These are phyloP conservation scores for Phytophthora macrochlamydospora DNA, from an alignment of 352 stramenopile species.

Conservation along the genomic window DNA sequence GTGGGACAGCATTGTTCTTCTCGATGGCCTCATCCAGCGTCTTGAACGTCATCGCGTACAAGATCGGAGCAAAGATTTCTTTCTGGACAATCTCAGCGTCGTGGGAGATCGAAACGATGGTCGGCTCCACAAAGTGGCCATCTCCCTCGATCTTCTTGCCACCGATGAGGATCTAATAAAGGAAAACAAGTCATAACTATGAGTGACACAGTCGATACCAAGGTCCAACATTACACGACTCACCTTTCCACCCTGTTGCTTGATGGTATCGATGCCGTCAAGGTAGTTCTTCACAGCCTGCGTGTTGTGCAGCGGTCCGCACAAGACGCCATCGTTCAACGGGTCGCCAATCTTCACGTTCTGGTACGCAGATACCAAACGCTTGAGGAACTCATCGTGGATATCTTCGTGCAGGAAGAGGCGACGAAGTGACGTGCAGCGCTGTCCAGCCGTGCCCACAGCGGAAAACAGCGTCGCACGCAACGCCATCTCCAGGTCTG, in stretches of 20 bases:
- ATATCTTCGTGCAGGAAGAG: conserved; percentile 92
- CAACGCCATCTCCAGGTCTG: conserved; percentile 91
- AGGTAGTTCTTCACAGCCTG: conserved; percentile 89
- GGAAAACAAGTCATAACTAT: conserved; percentile 2
- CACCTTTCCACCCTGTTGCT: conserved; percentile 87
- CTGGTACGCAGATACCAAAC: conserved; percentile 85
- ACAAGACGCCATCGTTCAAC: conserved; percentile 84
- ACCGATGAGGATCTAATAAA: conserved; percentile 79
- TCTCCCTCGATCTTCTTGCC: conserved; percentile 80
- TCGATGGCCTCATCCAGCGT: conserved; percentile 91
- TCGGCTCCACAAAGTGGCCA: conserved; percentile 93
- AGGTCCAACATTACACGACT: conserved; percentile 4
- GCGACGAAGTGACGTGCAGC: conserved; percentile 92
- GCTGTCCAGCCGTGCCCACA: conserved; percentile 91
- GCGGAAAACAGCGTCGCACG: conserved; percentile 91
- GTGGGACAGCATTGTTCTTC: conserved; percentile 92
- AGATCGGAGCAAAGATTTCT: conserved; percentile 92
- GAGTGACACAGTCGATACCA: conserved; percentile 3
- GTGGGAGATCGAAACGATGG: conserved; percentile 84
- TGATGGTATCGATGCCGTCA: conserved; percentile 84
- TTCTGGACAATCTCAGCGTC: conserved; percentile 88
- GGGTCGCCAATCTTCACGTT: conserved; percentile 91
- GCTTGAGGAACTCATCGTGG: conserved; percentile 89
- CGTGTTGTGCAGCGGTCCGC: conserved; percentile 73
- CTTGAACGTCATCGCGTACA: conserved; percentile 92